Percentiles rank a stretch among this genome's conserved stretches.
Conservation (phyloP, 2,329 filamentous ascomycete species). For the Hypoxylon sp. region DNA sequence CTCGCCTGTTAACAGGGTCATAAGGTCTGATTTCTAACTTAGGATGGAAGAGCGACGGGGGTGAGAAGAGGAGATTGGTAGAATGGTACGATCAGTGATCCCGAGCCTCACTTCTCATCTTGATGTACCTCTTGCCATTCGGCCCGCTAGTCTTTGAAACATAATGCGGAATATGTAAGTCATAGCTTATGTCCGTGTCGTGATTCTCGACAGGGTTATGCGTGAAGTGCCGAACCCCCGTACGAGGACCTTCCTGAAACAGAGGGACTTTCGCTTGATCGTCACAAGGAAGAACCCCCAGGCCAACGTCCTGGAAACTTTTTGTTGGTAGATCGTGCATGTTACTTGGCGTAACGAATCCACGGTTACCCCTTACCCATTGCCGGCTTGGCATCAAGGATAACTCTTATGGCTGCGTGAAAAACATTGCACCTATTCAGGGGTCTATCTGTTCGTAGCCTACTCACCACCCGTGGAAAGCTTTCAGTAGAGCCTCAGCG, state of each 20-base stretch:
- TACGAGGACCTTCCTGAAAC: neutral
- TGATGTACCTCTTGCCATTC: neutral
- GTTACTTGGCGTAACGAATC: constrained; percentile 1
- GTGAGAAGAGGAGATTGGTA: neutral
- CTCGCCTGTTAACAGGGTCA: neutral
- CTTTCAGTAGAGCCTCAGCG: neutral
- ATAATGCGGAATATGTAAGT: neutral
- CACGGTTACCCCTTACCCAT: neutral
- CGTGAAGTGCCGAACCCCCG: neutral
- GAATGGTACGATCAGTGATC: neutral
- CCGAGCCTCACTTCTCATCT: neutral
- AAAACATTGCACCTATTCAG: neutral
- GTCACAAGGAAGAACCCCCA: neutral
- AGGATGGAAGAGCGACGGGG: neutral
- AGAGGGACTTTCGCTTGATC: neutral
- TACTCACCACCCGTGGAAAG: neutral
- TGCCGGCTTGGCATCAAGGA: neutral
- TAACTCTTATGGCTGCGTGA: neutral
- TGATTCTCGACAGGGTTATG: neutral
- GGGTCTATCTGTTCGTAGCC: neutral
- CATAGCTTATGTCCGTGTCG: neutral
- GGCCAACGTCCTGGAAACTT: neutral
- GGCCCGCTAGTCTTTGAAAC: neutral
- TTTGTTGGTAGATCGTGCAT: neutral
- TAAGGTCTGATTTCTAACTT: neutral